Evolutionary conservation across 2,329 filamentous ascomycete species (phyloP), one percentile per base, ranked within the genome.

Genomic region (Coleophoma crateriformis): DNA sequence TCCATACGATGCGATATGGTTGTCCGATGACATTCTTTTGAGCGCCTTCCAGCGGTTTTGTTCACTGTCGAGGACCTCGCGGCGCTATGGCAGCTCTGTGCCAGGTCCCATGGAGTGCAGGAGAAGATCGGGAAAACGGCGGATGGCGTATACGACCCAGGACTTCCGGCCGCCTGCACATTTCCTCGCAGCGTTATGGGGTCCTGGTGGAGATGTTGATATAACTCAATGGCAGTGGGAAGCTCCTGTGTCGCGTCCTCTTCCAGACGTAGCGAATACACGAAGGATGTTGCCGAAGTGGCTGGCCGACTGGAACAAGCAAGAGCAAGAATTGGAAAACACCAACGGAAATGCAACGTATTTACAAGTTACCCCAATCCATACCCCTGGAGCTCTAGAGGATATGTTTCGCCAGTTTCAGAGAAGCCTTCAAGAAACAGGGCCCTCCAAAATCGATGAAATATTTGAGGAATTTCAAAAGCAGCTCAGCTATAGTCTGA

Each of bases 1-100:
- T 17, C 58, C 69, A 11, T 56, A 58, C 50, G 74, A 78, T 46
- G 67, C 70, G 40, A 61, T 83, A 56, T 85, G 82, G 79, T 73
- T 85, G 54, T 74, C 76, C 32, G 82, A 87, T 57, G 71, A 78
- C 42, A 57, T 77, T 20, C 71, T 86, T 13, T 64, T 68, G 20
- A 65, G 68, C 47, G 74, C 75, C 3, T 78, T 82, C 56, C 70
- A 73, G 43, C 68, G 71, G 15, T 76, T 71, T 58, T 70, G 62
- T 46, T 55, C 59, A 37, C 52, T 62, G 1, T 68, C 66, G 17
- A 58, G 53, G 37, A 53, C 55, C n/a, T 45, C 50, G 12, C 58
- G 58, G 46, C 63, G 64, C 12, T 49, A 66, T 64, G 64, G 63
- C 27, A 67, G 63, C 52, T 65, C 58, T 40, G 61, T 64, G 7